Evolutionary conservation across 768 basidiomycete genomes (phyloP), one percentile per base, ranked within the genome.

Genomic region (Podaxis sp.): DNA sequence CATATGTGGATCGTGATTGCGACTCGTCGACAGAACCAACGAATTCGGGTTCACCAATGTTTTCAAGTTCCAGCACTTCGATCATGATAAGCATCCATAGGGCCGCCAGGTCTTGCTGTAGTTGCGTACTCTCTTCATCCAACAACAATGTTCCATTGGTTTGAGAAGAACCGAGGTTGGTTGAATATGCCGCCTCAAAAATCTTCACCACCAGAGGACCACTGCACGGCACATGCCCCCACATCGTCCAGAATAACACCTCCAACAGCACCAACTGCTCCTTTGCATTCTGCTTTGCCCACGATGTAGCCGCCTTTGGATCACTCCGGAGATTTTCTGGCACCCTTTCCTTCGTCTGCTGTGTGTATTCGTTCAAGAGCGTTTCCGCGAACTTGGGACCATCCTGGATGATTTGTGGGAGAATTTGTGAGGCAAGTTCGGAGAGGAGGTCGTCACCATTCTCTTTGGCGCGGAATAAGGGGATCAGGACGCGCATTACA

Each of bases 181-280:
- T 86, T 36, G 74, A 73, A 69, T 88, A 89, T 5, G 88, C 87
- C 1, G 86, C 80, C 63, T 87, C 80, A 71, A 87, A 85, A 40
- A 95, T 82, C 59, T 77, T 76, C 66, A 82, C 79, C 30, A 93
- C 87, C 61, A 90, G 69, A 3, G 82, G 76, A 2, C 88, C 91
- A 40, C 79, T 82, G 67, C 91, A 88, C 0, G 87, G 74, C 11
- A 85, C 83, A 62, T 86, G 88, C 12, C 84, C 86, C 87, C 90
- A 96, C 84, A 95, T 88, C 4, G 87, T 82, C 86, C 92, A 93
- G 74, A 97, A 98, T 51, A 97, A 79, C 38, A 96, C 85, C 67
- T 97, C 93, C 54, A 97, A 77, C 48, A 95, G 71, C 11, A 87
- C 86, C 46, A 94, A 76, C 72, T 96, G 96, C 69, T 95, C 89